phyloP scores from a whole-genome alignment of 2,329 filamentous ascomycete species.

The Botryotinia calthae region DNA sequence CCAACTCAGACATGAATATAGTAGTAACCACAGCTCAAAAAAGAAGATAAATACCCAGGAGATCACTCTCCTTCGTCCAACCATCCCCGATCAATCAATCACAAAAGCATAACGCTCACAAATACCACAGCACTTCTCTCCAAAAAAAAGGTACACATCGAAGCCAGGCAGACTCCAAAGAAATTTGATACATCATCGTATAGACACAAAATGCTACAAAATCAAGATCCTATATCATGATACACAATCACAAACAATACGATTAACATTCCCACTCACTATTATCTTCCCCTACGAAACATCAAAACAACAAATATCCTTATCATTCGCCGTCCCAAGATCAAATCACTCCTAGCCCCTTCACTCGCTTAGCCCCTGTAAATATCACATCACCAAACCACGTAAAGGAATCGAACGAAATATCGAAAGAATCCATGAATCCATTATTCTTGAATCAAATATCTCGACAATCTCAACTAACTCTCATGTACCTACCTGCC shows the following conservation, averaged over 20 bases:
- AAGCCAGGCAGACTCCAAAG: not conserved
- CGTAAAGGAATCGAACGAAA: not conserved
- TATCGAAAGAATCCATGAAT: accelerated
- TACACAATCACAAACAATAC: not conserved
- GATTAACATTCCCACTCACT: not conserved
- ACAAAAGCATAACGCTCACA: not conserved
- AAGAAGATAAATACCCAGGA: too few relatives aligned
- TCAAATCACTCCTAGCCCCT: not conserved
- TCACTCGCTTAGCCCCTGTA: not conserved
- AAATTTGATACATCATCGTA: too few relatives aligned
- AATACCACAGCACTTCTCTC: not conserved
- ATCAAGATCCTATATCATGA: not conserved
- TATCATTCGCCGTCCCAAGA: not conserved
- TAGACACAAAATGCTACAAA: too few relatives aligned
- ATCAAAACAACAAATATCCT: accelerated
- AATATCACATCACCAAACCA: not conserved
- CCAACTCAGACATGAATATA: too few relatives aligned
- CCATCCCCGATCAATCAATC: not conserved
- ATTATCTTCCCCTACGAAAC: not conserved
- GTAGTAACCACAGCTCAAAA: too few relatives aligned
- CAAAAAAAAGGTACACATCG: not conserved
- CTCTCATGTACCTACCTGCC: not conserved
- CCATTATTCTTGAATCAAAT: accelerated
- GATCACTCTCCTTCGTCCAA: too few relatives aligned
- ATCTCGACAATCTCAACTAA: not conserved